Base-by-base conservation (phyloP, 2,329 filamentous ascomycete genomes). In the Pyrenochaeta sp. region DNA sequence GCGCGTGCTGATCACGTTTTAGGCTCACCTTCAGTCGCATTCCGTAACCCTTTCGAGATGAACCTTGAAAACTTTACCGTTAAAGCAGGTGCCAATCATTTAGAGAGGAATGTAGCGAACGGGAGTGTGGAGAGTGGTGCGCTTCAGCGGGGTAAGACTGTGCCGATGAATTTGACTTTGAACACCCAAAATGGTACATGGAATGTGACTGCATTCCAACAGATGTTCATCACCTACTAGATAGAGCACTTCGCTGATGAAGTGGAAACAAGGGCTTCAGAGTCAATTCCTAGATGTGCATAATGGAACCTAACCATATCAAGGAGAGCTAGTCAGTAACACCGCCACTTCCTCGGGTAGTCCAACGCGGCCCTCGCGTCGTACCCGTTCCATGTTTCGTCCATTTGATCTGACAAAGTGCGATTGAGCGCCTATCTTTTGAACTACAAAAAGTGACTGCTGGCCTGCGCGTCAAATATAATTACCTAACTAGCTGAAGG, bases 11-110 rank as follows among this genome's bases (percentile, higher is more conserved):
- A 58, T 29, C 1, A 7, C 10, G 11, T 29, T 17, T 12, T n/a
- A 71, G 67, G 67, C 18, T 71, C 64, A 36, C 87, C 87, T 0
- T 85, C 82, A 1, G 79, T 89, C 5, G 75, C 82, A 31, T 82
- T 76, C 7, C 80, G 85, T 27, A 90, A 89, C 63, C 76, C 81
- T 0, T 83, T 84, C 63, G 88, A 91, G 65, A 80, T 90, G 43
- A 81, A 83, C 5, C 75, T 91, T 5, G 88, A 87, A 1, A 89
- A 88, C 71, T 91, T 91, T 67, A 89, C 87, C 0, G 86, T 91
- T 23, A 69, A 81, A 53, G 80, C 75, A 15, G 86, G 85, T 1
- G 85, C 81, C 41, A 90, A 90, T 60, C 80, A 78, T 57, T 66
- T 90, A 30, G 64, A 77, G 48, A 68, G 83, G 10, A 77, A 76